Evolutionary conservation across 2,329 filamentous ascomycete genomes (phyloP), one percentile per base, ranked within the genome.

Genomic region (Hypoxylon sp.): DNA sequence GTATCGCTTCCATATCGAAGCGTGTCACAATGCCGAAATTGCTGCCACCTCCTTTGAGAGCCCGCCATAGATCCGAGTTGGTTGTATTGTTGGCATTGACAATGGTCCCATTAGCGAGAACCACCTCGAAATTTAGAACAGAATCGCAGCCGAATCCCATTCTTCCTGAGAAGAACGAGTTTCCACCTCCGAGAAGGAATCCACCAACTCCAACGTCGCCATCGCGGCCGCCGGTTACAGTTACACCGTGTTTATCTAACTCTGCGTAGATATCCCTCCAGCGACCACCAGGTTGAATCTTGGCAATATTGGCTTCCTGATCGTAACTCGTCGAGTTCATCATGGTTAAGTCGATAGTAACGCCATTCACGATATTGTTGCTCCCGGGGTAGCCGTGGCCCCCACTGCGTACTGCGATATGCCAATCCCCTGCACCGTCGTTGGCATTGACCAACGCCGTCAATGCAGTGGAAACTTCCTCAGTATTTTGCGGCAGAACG

Each of bases 341-440:
- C 13, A 72, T 70, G 28, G 76, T 77, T 38, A 86, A 63, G 60
- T 84, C 82, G 60, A 86, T 80, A 2, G 80, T 80, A n/a, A 84
- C 74, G 2, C 82, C 82, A 2, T 76, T 78, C 11, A 77, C 74
- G 53, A 81, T 82, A 62, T 80, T 86, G 13, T 82, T 83, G 3
- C 79, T 76, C 13, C 80, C 81, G 0, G 80, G 80, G 1, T 79
- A 76, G 38, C 80, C 79, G 73, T 87, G 85, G 0, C 85, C 85
- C 28, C 84, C 85, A 65, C 83, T 82, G 41, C 82, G 81, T n/a
- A 84, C 78, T 1, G 85, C 83, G 60, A 87, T 84, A 34, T 75
- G 72, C 74, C 77, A 79, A 50, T 77, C 68, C 0, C 73, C 71
- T 0, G 72, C 69, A 14, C 72, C 73, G 10, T 67, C 63, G 5